Base-by-base conservation (phyloP, 176 grass and related monocot species). In the Eremochloa ophiuroides region DNA sequence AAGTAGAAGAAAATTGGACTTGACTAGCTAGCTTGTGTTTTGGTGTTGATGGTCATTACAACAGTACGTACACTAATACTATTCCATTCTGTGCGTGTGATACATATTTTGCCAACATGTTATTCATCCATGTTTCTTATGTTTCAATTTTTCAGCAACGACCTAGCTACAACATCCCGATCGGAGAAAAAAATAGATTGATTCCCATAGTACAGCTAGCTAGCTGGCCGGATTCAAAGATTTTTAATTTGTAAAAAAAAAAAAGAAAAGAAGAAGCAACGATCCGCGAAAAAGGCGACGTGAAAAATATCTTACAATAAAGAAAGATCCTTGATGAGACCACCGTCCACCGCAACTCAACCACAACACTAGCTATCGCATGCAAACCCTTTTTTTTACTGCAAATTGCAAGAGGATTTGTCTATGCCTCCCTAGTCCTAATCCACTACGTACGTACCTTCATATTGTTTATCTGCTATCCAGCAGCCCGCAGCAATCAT, bases 331-430 rank as follows among this genome's bases (percentile, higher is more conserved):
- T 11, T 1, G 10, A 28, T 35, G 43, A 61, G 77, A 58, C 71
- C 77, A 27, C 77, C 82, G 77, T 65, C 87, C 82, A 71, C 15
- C 55, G n/a, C 55, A 16, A 42, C 77, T 38, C 87, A 89, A 89
- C 87, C 65, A 20, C 72, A 66, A 66, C 87, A 64, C 77, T 65
- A 76, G 31, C 27, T 0, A n/a, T n/a, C n/a, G n/a, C 42, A 48
- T 10, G 27, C 43, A 26, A 22, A 66, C 18, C 48, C 42, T 40
- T 63, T 89, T 81, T 25, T 64, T 73, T 63, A 44, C 61, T 62
- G 77, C 76, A 69, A 70, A 11, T 81, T 65, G 68, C 75, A 28
- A n/a, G n/a, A 27, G n/a, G 73, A 79, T 87, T 79, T 76, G 8
- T 50, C 5, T 26, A 56, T 66, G 28, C n/a, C 69, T 43, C 51